Percentiles rank a stretch among this genome's conserved stretches.
These are phyloP conservation scores for Gossypium sturtianum DNA, from an alignment of 345 rosid genomes.

Conservation along the genomic window DNA sequence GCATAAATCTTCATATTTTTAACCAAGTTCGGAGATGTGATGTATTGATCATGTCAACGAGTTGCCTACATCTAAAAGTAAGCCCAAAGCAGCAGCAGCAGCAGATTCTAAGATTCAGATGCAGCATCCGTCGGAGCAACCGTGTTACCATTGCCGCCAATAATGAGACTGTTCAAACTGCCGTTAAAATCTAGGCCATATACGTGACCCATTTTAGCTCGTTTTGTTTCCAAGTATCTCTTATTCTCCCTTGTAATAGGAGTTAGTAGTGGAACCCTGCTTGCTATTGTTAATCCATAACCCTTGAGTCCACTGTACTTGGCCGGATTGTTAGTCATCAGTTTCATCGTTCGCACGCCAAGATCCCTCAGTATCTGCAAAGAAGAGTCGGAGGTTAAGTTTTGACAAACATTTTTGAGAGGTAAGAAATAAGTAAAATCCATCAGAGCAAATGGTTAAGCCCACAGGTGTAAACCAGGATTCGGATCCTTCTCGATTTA, in stretches of 20 bases:
- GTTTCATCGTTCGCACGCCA: constrained; percentile 78
- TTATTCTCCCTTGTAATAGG: constrained; percentile 64
- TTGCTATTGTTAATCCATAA: constrained; percentile 59
- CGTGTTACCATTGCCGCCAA: constrained; percentile 11
- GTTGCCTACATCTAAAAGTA: neutral
- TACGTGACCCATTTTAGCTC: constrained; percentile 71
- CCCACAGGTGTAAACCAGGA: neutral
- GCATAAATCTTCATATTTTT: no score
- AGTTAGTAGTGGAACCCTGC: constrained; percentile 66
- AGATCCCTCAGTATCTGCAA: constrained; percentile 66
- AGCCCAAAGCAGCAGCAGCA: neutral
- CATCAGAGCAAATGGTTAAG: neutral
- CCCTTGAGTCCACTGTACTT: constrained; percentile 78
- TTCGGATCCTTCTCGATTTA: no score
- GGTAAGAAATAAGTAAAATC: neutral
- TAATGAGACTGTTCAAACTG: constrained; percentile 18
- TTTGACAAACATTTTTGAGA: neutral
- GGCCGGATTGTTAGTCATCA: constrained; percentile 90
- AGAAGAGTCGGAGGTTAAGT: neutral
- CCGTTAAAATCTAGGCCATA: constrained; percentile 44
- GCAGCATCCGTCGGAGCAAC: constrained; percentile 17
- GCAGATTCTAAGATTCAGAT: constrained; percentile 12
- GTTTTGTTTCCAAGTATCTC: constrained; percentile 71
- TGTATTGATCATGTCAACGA: neutral
- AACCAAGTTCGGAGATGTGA: no score